Evolutionary conservation across 306 rosid genomes (phyloP).

Genomic region (barrel medic (Medicago truncatula)): MtrunA17r5.0-ANR NC_053049.1:12052501-12053000

Average conservation of each 20-base stretch:
- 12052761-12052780: constrained; percentile 52
- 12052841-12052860: constrained; percentile 27
- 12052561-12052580: background rate
- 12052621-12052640: constrained; percentile 13
- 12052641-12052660: constrained; percentile 10
- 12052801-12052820: background rate
- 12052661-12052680: constrained; percentile 45
- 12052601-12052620: constrained; percentile 16
- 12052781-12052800: constrained; percentile 45
- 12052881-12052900: constrained; percentile 33
- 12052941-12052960: constrained; percentile 23
- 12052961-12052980: background rate
- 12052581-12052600: background rate
- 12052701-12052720: constrained; percentile 48
- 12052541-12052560: too few species aligned
- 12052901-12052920: constrained; percentile 34
- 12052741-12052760: constrained; percentile 32
- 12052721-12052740: constrained; percentile 51
- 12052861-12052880: constrained; percentile 25
- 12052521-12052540: too few species aligned
- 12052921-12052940: constrained; percentile 20
- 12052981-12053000: background rate
- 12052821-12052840: constrained; percentile 23
- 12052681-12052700: constrained; percentile 9
- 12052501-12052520: too few species aligned